Evolutionary conservation across 2,329 filamentous ascomycete species (phyloP).

Genomic region (Trichoderma sp.): DNA sequence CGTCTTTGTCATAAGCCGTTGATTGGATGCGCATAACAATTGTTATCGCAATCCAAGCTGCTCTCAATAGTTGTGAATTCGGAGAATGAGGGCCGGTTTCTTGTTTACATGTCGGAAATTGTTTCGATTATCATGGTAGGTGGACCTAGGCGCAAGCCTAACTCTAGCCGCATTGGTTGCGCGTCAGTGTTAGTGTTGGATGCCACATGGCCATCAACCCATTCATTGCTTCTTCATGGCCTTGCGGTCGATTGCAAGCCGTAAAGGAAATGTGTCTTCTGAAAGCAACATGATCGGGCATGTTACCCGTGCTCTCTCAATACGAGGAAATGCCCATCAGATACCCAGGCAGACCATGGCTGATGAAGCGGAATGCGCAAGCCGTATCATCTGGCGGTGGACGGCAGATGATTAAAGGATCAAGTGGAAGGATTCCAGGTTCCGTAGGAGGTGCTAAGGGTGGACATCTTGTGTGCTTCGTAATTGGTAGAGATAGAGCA

Average conservation of each 20-base stretch:
- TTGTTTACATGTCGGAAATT: constrained; percentile 27
- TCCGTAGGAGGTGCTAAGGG: not conserved
- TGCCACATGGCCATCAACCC: not conserved
- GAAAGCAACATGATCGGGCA: not conserved
- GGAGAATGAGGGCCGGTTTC: constrained; percentile 26
- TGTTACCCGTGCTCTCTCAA: not conserved
- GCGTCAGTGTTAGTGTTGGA: not conserved
- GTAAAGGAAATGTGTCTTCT: not conserved
- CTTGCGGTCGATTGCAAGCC: constrained; percentile 14
- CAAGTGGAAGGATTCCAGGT: not conserved
- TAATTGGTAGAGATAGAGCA: too few species aligned
- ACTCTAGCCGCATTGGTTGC: too few species aligned
- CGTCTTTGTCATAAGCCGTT: not conserved
- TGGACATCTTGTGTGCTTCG: not conserved
- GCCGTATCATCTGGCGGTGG: not conserved
- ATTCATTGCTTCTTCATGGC: constrained; percentile 22
- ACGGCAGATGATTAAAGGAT: not conserved
- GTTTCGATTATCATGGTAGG: constrained; percentile 20
- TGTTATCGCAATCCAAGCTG: not conserved
- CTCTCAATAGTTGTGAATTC: constrained; percentile 27
- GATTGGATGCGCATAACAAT: not conserved
- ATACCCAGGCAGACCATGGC: not conserved
- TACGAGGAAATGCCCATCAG: not conserved
- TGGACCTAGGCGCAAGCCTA: too few species aligned
- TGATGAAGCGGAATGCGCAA: not conserved